Conservation (phyloP, 176 grass and related monocot species). For the Musa troglodytarum region DNA sequence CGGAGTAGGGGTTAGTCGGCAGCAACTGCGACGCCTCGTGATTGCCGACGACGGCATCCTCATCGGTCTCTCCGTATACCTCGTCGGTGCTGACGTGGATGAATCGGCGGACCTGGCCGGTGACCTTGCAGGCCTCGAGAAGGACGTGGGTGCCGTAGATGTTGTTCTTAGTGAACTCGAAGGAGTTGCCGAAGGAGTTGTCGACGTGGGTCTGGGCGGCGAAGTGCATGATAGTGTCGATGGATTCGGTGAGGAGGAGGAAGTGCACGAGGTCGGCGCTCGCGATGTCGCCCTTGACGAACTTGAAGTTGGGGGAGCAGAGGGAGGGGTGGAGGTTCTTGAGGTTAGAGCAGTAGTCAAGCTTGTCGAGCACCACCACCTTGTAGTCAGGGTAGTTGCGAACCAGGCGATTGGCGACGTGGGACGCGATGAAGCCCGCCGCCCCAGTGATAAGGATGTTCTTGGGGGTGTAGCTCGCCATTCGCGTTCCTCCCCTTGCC, state of each 20-base stretch:
- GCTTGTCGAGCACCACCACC: conserved; percentile 67
- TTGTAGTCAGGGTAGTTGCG: conserved; percentile 66
- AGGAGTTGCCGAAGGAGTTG: conserved; percentile 81
- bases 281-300: conserved; percentile 82
- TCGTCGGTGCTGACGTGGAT: conserved; percentile 81
- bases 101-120: conserved; percentile 64
- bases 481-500: conserved; percentile 9
- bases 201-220: conserved; percentile 83
- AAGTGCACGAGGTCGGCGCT: conserved; percentile 79
- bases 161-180: conserved; percentile 85
- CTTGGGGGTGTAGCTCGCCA: conserved; percentile 55
- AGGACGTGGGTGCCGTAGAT: conserved; percentile 77
- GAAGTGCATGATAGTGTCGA: conserved; percentile 85
- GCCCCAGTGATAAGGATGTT: conserved; percentile 79
- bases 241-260: conserved; percentile 60
- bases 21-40: conserved; percentile 69
- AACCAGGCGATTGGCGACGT: conserved; percentile 64
- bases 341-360: conserved; percentile 72
- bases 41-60: conserved; percentile 69
- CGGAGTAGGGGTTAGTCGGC: conserved; percentile 68
- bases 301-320: conserved; percentile 52
- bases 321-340: conserved; percentile 51
- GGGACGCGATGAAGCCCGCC: conserved; percentile 70
- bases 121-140: conserved; percentile 78
- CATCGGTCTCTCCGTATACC: conserved; percentile 73